A percentile compares a stretch with the other conserved stretches of the same genome.
These are phyloP conservation scores for Paecilomyces dactylethromorphus DNA, from an alignment of 2,329 filamentous ascomycete species.

Conservation along the genomic window DNA sequence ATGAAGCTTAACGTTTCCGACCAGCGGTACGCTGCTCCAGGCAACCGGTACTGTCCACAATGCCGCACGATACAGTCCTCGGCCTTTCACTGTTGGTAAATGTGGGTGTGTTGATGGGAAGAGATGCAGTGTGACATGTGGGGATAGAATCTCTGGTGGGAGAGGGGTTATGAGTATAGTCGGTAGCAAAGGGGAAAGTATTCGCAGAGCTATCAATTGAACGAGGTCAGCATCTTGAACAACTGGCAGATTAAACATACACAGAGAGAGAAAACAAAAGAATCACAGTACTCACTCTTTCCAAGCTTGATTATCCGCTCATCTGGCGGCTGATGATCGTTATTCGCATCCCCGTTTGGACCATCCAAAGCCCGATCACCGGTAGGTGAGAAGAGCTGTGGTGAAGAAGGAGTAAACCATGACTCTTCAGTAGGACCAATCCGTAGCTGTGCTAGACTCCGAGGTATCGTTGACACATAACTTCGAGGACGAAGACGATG, in stretches of 20 bases:
- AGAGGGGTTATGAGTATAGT: slow-evolving; percentile 55
- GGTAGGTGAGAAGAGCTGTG: slow-evolving; percentile 19
- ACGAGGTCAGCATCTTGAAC: not conserved
- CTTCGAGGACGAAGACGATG: slow-evolving; percentile 9
- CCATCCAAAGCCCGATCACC: slow-evolving; percentile 16
- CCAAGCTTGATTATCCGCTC: slow-evolving; percentile 57
- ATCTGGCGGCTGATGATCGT: slow-evolving; percentile 46
- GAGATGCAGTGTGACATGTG: slow-evolving; percentile 55
- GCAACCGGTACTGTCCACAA: slow-evolving; percentile 94
- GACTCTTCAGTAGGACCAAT: slow-evolving; percentile 29
- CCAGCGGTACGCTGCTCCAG: slow-evolving; percentile 86
- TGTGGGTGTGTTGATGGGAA: slow-evolving; percentile 56
- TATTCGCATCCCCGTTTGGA: slow-evolving; percentile 11
- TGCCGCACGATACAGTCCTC: slow-evolving; percentile 84
- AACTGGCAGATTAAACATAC: not conserved
- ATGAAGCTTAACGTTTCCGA: slow-evolving; percentile 82
- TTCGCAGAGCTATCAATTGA: slow-evolving; percentile 46
- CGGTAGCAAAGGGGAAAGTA: slow-evolving; percentile 56
- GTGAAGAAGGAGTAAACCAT: slow-evolving; percentile 22
- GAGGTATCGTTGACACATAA: slow-evolving; percentile 21
- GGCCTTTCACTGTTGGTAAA: slow-evolving; percentile 84
- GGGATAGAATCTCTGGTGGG: slow-evolving; percentile 56
- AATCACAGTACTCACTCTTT: slow-evolving; percentile 43
- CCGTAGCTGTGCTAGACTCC: slow-evolving; percentile 29
- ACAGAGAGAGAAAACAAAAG: not conserved